These are phyloP conservation scores for Musa balbisiana DNA, from an alignment of 202 grass and related monocot species.

Conservation along the genomic window DNA sequence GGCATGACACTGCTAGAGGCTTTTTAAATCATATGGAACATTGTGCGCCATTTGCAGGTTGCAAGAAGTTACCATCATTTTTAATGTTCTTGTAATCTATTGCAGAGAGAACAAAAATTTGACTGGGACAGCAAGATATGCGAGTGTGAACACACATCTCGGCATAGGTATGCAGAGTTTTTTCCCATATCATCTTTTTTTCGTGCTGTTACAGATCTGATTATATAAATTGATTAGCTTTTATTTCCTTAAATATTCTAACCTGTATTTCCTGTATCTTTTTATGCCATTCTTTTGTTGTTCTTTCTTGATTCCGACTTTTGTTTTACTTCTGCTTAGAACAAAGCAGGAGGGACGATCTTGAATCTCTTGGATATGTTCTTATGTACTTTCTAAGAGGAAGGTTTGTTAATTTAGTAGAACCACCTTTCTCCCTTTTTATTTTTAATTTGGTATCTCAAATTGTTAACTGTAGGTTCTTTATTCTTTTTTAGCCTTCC, in stretches of 20 bases:
- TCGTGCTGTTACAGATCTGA: neutral
- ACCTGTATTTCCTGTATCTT: neutral
- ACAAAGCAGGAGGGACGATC: conserved; percentile 22
- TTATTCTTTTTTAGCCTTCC: conserved; percentile 45
- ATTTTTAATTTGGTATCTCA: neutral
- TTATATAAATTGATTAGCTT: neutral
- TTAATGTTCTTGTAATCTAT: conserved; percentile 19
- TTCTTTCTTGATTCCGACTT: neutral
- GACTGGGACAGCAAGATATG: conserved; percentile 23
- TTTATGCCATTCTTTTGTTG: neutral
- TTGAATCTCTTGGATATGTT: conserved; percentile 22
- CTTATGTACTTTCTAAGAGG: conserved; percentile 31
- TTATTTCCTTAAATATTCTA: neutral
- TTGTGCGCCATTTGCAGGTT: neutral
- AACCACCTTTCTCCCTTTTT: neutral
- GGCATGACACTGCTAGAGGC: too few relatives aligned
- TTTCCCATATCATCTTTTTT: neutral
- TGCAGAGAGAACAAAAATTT: conserved; percentile 41
- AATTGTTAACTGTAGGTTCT: neutral
- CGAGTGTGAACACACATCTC: conserved; percentile 21
- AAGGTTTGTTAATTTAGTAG: conserved; percentile 17
- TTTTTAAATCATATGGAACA: neutral
- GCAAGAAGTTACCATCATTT: neutral
- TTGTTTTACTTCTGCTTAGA: conserved; percentile 21
- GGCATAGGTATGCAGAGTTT: conserved; percentile 18